Evolutionary conservation across 2,329 filamentous ascomycete species (phyloP).

Genomic region (Alternaria dauci): DNA sequence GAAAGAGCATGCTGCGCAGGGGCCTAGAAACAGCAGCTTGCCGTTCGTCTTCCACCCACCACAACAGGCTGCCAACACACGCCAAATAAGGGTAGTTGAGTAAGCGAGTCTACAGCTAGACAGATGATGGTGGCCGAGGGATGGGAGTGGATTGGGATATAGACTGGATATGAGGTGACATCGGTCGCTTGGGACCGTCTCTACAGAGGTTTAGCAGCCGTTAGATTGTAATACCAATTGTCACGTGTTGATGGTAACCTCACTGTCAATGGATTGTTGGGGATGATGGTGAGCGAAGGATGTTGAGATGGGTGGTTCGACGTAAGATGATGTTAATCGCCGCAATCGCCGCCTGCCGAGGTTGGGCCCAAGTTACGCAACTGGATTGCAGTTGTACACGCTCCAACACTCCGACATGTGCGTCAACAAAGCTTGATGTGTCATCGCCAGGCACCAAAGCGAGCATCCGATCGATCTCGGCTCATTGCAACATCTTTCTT

Average conservation of each 20-base stretch:
- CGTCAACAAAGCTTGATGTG: background rate
- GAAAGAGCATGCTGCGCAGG: slow-evolving; percentile 22
- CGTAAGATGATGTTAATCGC: background rate
- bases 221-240: background rate
- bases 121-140: background rate
- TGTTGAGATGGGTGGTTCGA: background rate
- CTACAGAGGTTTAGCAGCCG: background rate
- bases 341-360: background rate
- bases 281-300: background rate
- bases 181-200: background rate
- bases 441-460: background rate
- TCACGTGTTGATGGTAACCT: background rate
- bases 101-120: slow-evolving; percentile 6
- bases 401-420: background rate
- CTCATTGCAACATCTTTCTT: background rate
- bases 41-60: slow-evolving; percentile 15
- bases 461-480: background rate
- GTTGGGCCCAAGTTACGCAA: background rate
- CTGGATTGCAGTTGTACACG: background rate
- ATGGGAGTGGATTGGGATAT: background rate
- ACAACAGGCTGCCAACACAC: background rate
- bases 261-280: background rate
- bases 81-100: slow-evolving; percentile 31
- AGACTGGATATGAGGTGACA: background rate
- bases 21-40: slow-evolving; percentile 17